Conservation (phyloP, 2,329 filamentous ascomycete genomes). For the Coniochaeta prunicola region DNA sequence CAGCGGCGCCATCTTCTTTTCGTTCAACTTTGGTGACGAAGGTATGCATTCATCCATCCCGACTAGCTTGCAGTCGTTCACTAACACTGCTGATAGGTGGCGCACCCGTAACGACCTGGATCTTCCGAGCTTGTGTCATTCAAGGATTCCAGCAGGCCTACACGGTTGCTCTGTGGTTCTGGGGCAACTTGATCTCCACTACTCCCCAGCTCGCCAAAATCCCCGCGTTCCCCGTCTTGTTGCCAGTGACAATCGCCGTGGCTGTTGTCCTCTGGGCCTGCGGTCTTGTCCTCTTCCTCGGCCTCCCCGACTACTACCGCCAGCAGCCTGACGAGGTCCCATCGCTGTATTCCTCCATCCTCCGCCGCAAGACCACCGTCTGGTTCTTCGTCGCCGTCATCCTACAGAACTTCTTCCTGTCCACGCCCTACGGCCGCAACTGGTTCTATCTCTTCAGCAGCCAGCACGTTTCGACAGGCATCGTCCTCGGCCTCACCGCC, state of each 20-base stretch:
- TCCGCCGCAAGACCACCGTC: slow-evolving; percentile 54
- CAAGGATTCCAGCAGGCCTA: slow-evolving; percentile 61
- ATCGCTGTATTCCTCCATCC: slow-evolving; percentile 53
- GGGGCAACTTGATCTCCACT: slow-evolving; percentile 45
- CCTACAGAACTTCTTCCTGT: slow-evolving; percentile 59
- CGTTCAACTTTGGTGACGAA: slow-evolving; percentile 59
- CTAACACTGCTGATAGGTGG: slow-evolving; percentile 28
- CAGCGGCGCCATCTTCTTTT: slow-evolving; percentile 56
- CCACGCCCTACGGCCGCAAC: slow-evolving; percentile 56
- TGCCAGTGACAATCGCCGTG: slow-evolving; percentile 48
- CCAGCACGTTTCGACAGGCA: slow-evolving; percentile 46
- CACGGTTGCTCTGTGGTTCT: slow-evolving; percentile 57
- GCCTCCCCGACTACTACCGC: slow-evolving; percentile 58
- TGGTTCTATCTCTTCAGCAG: slow-evolving; percentile 58
- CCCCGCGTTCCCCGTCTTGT: slow-evolving; percentile 13
- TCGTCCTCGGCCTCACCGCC: slow-evolving; percentile 46
- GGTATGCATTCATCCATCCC: slow-evolving; percentile 9
- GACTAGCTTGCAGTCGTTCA: background rate
- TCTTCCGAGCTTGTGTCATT: slow-evolving; percentile 56
- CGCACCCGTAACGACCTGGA: slow-evolving; percentile 54
- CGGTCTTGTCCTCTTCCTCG: slow-evolving; percentile 17
- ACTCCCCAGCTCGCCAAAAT: slow-evolving; percentile 21
- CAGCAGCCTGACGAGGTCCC: slow-evolving; percentile 55
- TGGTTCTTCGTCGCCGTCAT: slow-evolving; percentile 59
- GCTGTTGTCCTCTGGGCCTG: slow-evolving; percentile 45